Evolutionary conservation across 73 alveolate genomes (phyloP), one percentile per base, ranked within the genome.

Genomic region (Paramecium sonneborni): DNA sequence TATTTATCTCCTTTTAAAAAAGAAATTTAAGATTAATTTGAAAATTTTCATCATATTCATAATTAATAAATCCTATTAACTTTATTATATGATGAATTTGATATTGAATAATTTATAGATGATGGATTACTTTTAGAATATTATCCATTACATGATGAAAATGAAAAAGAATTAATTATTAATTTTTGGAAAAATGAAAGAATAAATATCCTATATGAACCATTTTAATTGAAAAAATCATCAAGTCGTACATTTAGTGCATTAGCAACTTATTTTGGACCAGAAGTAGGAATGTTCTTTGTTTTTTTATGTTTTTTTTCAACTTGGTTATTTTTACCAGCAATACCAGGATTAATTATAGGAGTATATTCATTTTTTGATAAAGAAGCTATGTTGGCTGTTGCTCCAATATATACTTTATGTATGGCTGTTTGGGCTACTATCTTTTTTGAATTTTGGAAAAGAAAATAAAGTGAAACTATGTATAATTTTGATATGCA

Each of bases 391-490:
- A 62, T 26, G 0, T 32, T 12, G 24, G 39, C 84, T 1, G 8
- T 62, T 62, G 15, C 58, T 12, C 87, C 87, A 12, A 35, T 37
- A 5, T 74, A 74, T 20, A 74, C 58, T 12, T 23, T 74, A 28
- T 74, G 56, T 20, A 34, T 74, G 56, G 87, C 67, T 15, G 84
- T 62, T 62, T 74, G 87, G 87, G 87, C 87, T 5, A 34, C 87
- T 21, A 74, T 74, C 37, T 74, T 74, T 74, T 74, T 74, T 35
- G 87, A 74, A 74, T 74, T 74, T 20, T 74, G 87, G 87, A 74
- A 74, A 28, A 74, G 87, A 62, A 62, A 74, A 39, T 74, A 74
- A 74, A 74, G 87, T 37, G 87, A 74, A 74, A 34, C 87, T 11
- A 39, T 39, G 56, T 74, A 37, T 39, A 37, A 37, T 74, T 74